These are phyloP conservation scores for Russula lepida DNA, from an alignment of 768 basidiomycete species.

Conservation along the genomic window DNA sequence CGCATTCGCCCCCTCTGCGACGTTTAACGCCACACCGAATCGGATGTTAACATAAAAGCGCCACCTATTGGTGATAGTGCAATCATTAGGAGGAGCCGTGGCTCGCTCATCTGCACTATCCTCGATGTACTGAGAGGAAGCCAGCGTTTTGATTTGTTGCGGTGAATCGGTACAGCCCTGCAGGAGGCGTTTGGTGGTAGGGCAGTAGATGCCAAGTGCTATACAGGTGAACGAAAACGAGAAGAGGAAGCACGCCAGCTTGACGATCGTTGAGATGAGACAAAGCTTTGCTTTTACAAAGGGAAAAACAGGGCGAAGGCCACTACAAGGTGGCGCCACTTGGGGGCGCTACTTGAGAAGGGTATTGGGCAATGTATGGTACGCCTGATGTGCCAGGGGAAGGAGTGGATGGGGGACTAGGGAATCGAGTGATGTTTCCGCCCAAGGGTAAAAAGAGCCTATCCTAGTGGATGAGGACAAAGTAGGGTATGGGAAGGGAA, in stretches of 20 bases:
- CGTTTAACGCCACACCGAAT: slow-evolving; percentile 8
- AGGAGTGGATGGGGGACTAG: background rate
- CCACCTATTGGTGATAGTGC: background rate
- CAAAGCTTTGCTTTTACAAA: background rate
- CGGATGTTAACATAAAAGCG: slow-evolving; percentile 15
- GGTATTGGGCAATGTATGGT: background rate
- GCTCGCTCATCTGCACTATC: slow-evolving; percentile 7
- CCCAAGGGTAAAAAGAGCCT: background rate
- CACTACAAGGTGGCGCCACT: background rate
- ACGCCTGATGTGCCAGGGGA: background rate
- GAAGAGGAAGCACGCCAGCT: slow-evolving; percentile 18
- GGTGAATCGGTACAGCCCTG: background rate
- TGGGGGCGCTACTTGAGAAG: background rate
- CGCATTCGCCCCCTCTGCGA: slow-evolving; percentile 5
- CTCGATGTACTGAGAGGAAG: background rate
- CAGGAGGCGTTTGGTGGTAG: background rate
- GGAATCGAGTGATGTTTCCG: background rate
- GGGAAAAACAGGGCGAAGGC: background rate
- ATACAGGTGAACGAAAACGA: slow-evolving; percentile 17
- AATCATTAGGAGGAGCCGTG: background rate
- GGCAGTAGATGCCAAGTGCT: slow-evolving; percentile 12
- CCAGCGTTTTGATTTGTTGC: slow-evolving; percentile 3
- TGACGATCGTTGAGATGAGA: background rate
- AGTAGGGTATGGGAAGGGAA: background rate
- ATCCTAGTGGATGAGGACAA: background rate